Conservation (phyloP, 2,329 filamentous ascomycete genomes). For the Cryoendolithus antarcticus region DNA sequence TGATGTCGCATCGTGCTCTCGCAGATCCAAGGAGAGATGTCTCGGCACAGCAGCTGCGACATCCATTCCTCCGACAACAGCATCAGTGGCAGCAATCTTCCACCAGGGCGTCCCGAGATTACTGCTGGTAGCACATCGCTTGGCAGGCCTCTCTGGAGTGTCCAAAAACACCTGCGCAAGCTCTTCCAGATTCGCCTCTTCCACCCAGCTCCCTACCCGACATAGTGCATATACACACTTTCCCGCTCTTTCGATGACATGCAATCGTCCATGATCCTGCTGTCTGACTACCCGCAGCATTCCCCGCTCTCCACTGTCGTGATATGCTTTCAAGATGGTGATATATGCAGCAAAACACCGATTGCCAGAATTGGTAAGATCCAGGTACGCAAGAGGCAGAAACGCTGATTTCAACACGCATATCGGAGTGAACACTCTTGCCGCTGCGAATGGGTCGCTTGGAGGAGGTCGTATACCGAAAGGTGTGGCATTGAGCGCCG, state of each 20-base stretch:
- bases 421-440: slow-evolving; percentile 19
- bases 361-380: slow-evolving; percentile 40
- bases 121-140: slow-evolving; percentile 15
- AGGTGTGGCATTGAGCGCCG: slow-evolving; percentile 13
- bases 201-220: slow-evolving; percentile 55
- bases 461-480: slow-evolving; percentile 15
- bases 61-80: too few species aligned
- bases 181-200: slow-evolving; percentile 41
- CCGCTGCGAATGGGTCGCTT: slow-evolving; percentile 13
- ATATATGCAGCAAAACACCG: slow-evolving; percentile 51
- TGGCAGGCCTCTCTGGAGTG: slow-evolving; percentile 17
- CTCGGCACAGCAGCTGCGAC: slow-evolving; percentile 11
- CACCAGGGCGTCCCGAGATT: slow-evolving; percentile 6
- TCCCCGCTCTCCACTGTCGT: slow-evolving; percentile 31
- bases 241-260: slow-evolving; percentile 53
- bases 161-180: slow-evolving; percentile 27
- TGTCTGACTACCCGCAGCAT: slow-evolving; percentile 50
- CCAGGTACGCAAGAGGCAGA: slow-evolving; percentile 49
- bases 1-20: not conserved
- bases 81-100: too few species aligned
- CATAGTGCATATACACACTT: slow-evolving; percentile 54
- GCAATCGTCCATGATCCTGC: slow-evolving; percentile 42
- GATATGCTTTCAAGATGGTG: slow-evolving; percentile 50
- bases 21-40: slow-evolving; percentile 5
- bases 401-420: slow-evolving; percentile 46